Conservation (phyloP, 257 asterid species). For the Gentiana straminea region DNA sequence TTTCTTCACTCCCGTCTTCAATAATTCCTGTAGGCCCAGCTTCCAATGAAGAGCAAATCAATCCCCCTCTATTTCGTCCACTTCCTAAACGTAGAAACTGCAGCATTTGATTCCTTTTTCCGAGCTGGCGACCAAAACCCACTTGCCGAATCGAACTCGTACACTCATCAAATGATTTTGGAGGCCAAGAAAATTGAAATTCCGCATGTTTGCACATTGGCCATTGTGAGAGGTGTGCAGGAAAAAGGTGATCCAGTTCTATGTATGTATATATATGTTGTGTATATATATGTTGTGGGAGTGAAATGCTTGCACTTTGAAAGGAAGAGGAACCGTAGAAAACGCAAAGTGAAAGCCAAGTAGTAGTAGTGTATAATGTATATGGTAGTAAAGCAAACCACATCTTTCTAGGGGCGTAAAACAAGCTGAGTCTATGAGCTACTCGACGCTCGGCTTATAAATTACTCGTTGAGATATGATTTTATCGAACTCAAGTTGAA, state of each 20-base stretch:
- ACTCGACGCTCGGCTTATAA: no score
- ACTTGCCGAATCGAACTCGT: slow-evolving; percentile 26
- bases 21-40: slow-evolving; percentile 17
- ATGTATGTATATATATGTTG: no score
- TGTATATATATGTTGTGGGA: no score
- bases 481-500: no score
- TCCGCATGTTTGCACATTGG: slow-evolving; percentile 31
- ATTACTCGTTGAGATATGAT: no score
- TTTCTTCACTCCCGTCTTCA: slow-evolving; percentile 12
- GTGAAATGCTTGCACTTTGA: no score
- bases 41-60: slow-evolving; percentile 9
- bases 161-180: slow-evolving; percentile 10
- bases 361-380: no score
- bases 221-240: slow-evolving; percentile 28
- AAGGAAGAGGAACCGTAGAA: not conserved
- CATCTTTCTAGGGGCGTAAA: no score
- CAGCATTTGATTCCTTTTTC: slow-evolving; percentile 18
- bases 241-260: not conserved
- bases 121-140: slow-evolving; percentile 29
- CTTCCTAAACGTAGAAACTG: slow-evolving; percentile 27
- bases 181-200: slow-evolving; percentile 8
- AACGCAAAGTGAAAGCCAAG: no score
- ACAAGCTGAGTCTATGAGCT: no score
- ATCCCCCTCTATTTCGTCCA: slow-evolving; percentile 17
- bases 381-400: no score